Base-by-base conservation (phyloP, 2,329 filamentous ascomycete genomes). In the Penicillium sclerotigenum region DNA sequence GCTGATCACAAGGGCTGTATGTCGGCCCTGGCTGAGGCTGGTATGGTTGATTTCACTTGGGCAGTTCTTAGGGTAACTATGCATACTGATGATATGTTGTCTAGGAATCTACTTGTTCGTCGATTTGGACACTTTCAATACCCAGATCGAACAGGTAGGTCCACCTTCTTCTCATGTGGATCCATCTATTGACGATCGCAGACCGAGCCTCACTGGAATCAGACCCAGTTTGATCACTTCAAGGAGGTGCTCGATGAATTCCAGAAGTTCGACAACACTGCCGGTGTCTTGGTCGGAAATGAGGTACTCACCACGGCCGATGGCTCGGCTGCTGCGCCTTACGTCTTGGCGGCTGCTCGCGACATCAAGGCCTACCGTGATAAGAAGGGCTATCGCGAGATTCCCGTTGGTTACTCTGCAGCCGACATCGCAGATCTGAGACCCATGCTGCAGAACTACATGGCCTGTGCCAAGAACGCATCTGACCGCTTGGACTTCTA, bases 241-340 rank as follows among this genome's bases (percentile, higher is more conserved):
- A 77, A 82, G 43, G 80, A 81, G 49, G 89, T 92, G 62, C 84
- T 94, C 79, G 90, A 95, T 69, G 81, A 84, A 33, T 93, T 94
- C 73, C 83, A 88, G 42, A 74, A 81, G 47, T 96, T 88, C 71
- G 83, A 91, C 74, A 96, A 96, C 71, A 81, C 89, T 1, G 84
- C 91, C 11, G 91, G 89, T 43, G 89, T 94, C 72, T 93, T 95
- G 66, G 82, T 96, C 57, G 92, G 91, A 61, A 96, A 96, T 69
- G 91, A 96, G 73, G 88, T 94, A 41, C 70, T 96, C 51, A 70
- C 65, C 47, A 68, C 62, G 67, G 72, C 71, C 16, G 76, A 80
- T 48, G 79, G 81, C 57, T 82, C 81, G n/a, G 70, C 75, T 26
- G 87, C 88, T 31, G 90, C 90, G 9, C 90, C 91, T 2, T 96